Base-by-base conservation (phyloP, 306 rosid species). In the Biancaea sappan region DNA sequence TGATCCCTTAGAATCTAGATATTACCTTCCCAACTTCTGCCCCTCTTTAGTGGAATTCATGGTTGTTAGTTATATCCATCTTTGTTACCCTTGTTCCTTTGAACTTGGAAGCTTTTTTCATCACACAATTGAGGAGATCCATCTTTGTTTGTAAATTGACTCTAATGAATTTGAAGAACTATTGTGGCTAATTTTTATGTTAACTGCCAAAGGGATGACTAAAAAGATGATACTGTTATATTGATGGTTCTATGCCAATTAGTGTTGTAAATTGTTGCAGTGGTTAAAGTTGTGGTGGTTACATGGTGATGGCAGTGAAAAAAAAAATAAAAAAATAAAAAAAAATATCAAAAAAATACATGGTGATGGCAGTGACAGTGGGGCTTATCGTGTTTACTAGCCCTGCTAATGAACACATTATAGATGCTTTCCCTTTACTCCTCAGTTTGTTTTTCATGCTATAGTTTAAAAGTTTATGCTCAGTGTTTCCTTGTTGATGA, bases 31-130 rank as follows among this genome's bases (percentile, higher is more conserved):
- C 68, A 24, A 47, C 25, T 22, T 34, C 70, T 26, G 24, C 13
- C 41, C 48, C 63, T 47, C 21, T 61, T 51, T 51, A 52, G 52
- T 69, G 72, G 48, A 44, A 62, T 46, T 75, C 18, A 53, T 46
- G 57, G 46, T 70, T 58, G 25, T 25, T 28, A 34, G 19, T 44
- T 56, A 52, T 34, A 26, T 54, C 16, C 72, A 51, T 60, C 64
- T 10, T 57, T 1, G 8, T 15, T 48, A 18, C 29, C 9, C 25
- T 15, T 43, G 9, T 43, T 43, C 50, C 50, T 53, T 40, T 51
- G 48, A 31, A 37, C 50, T 53, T 40, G 52, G 48, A 31, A 37
- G 21, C 21, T 15, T 46, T 16, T 46, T 46, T 46, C 52, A 46
- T 46, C 52, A 46, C 16, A 46, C 7, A 44, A 44, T 21, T 41